Base-by-base conservation (phyloP, 2,329 filamentous ascomycete species). In the Rutstroemia sp. region DNA sequence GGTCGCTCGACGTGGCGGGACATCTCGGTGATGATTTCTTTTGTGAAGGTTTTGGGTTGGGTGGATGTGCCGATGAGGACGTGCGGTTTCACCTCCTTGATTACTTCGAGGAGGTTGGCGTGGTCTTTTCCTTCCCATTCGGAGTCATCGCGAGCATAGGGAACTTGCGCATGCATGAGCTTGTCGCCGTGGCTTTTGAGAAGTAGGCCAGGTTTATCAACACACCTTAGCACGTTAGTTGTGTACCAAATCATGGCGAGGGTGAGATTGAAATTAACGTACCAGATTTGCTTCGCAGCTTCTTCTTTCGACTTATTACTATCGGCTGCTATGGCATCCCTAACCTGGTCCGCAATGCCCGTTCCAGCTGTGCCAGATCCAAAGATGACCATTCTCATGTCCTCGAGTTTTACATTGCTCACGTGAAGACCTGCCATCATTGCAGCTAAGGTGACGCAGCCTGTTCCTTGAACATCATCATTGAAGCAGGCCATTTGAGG, bases 381-480 rank as follows among this genome's bases (percentile, higher is more conserved):
- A 60, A 92, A 95, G 37, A 92, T 73, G 0, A 95, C 78, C 57
- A 94, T 77, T 30, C 85, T 79, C 14, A 88, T 71, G 57, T 95
- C 88, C 8, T 75, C 72, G 42, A 95, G 74, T 52, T 85, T 81
- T 53, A 85, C 73, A 2, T 82, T 77, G 58, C 78, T 83, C 7
- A 92, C 83, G 58, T 88, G 82, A 7, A 92, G 74, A 0, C 82
- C 90, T 0, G 89, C 83, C 75, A 89, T 83, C 60, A 95, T 85
- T 1, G 87, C 90, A 0, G 90, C 90, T 0, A 95, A 78, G 0
- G 91, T 92, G 1, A 95, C 89, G 58, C 88, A 92, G 0, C 90
- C 91, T 0, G 91, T 95, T 1, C 90, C 91, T 70, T 95, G 90
- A 0, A 95, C 84, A 68, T 95, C 90, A 57, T 95, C 91, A 65